Evolutionary conservation across 805 yeast genomes (phyloP), one percentile per base, ranked within the genome.

Genomic region (Dipodascopsis tothii): DNA sequence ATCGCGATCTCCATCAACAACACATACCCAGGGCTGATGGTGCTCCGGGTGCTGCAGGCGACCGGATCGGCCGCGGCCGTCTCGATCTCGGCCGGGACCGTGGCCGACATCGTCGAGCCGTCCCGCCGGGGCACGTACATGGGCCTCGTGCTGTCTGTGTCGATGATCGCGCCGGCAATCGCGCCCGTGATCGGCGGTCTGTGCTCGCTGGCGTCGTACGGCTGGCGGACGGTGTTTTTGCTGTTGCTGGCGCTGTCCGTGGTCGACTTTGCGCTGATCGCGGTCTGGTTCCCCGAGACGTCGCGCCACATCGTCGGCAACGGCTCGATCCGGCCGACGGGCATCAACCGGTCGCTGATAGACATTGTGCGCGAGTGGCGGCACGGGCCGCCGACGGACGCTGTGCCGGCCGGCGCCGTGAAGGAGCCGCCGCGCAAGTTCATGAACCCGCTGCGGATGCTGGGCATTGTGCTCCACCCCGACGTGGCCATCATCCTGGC

Each of bases 191-290:
- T 85, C 19, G 80, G 80, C 5, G 70, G 78, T 3, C 69, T 75
- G 3, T 61, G 66, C 17, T 67, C 70, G 53, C 21, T 44, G 9
- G 65, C 71, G 18, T 62, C 77, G 1, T 52, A 62, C 22, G 69
- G 76, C 17, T 86, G 95, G 95, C 69, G 88, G 54, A 76, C 86
- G 0, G 74, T 80, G n/a, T 82, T 83, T 55, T 77, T 85, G 77
- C 83, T 86, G 50, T 62, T 83, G 40, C 77, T 83, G 1, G 78
- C 81, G 21, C 77, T 81, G 6, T 74, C 81, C 23, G 80, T 80
- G 3, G 62, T 69, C 1, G 45, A 64, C 2, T 32, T 71, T 2
- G 19, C 60, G 1, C 16, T 60, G 1, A 56, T 65, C 1, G 44
- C 69, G 2, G 27, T 72, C 4, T 44, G 70, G 3, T 60, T 86